These are phyloP conservation scores for Emmonsiellopsis sp. DNA, from an alignment of 2,329 filamentous ascomycete species.

Conservation along the genomic window DNA sequence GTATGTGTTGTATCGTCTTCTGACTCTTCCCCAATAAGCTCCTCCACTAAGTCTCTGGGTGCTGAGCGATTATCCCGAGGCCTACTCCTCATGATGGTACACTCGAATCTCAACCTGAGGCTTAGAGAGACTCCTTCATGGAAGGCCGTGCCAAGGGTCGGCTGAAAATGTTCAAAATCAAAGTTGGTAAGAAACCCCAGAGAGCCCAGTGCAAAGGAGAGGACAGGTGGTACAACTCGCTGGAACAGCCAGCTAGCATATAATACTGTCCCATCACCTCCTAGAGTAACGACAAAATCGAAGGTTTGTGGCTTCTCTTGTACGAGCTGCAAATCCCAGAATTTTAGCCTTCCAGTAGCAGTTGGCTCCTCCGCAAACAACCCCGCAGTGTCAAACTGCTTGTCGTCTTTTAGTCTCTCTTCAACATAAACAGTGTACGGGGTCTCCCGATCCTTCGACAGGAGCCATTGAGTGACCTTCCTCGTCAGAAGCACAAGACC, in stretches of 20 bases:
- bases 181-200: constrained; percentile 95
- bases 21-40: constrained; percentile 76
- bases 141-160: constrained; percentile 64
- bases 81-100: constrained; percentile 71
- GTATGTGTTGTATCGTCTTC: constrained; percentile 78
- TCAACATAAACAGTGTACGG: constrained; percentile 75
- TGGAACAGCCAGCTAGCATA: constrained; percentile 98
- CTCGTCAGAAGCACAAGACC: constrained; percentile 68
- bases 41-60: constrained; percentile 69
- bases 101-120: constrained; percentile 80
- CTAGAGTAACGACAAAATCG: constrained; percentile 86
- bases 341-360: constrained; percentile 55
- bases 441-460: constrained; percentile 58
- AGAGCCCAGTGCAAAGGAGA: constrained; percentile 85
- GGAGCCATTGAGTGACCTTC: constrained; percentile 70
- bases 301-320: constrained; percentile 72
- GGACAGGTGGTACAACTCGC: constrained; percentile 81
- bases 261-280: constrained; percentile 92
- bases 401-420: constrained; percentile 60
- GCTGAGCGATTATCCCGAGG: constrained; percentile 22
- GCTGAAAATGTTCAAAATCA: constrained; percentile 68
- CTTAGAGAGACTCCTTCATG: constrained; percentile 80
- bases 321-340: constrained; percentile 78
- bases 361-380: constrained; percentile 55
- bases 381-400: constrained; percentile 63